A percentile compares a stretch with the other conserved stretches of the same genome.
Conservation (phyloP, 495 filamentous ascomycete species). For the Chaetomium fimeti region DNA sequence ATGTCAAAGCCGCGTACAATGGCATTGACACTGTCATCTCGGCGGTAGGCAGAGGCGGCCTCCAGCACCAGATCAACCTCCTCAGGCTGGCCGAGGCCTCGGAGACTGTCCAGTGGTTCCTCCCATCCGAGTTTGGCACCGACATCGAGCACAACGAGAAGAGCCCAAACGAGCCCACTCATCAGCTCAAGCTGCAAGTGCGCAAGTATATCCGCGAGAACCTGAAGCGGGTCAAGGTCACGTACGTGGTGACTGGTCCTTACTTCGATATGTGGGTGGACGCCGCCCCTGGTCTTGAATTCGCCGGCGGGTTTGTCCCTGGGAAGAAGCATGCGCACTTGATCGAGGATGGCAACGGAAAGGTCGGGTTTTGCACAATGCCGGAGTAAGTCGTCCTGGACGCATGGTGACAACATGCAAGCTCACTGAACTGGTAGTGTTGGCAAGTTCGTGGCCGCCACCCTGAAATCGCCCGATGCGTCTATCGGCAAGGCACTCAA, state of each 20-base stretch:
- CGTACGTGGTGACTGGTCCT: constrained; percentile 69
- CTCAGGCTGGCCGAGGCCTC: constrained; percentile 58
- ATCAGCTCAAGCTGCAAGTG: constrained; percentile 68
- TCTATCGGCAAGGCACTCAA: constrained; percentile 57
- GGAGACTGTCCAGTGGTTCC: constrained; percentile 60
- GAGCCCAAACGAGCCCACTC: constrained; percentile 61
- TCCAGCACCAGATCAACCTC: constrained; percentile 58
- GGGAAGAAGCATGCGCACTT: constrained; percentile 57
- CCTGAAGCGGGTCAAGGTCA: constrained; percentile 55
- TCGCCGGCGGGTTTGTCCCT: constrained; percentile 56
- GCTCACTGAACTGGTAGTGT: constrained; percentile 48
- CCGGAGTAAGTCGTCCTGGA: constrained; percentile 54
- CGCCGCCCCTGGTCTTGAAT: constrained; percentile 33
- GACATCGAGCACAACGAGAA: constrained; percentile 63
- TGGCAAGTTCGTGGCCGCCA: constrained; percentile 60
- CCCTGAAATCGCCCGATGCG: constrained; percentile 55
- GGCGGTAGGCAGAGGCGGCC: constrained; percentile 58
- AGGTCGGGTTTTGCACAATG: constrained; percentile 65
- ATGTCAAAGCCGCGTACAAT: constrained; percentile 54
- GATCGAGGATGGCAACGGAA: constrained; percentile 54
- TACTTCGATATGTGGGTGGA: constrained; percentile 66
- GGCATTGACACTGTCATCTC: constrained; percentile 67
- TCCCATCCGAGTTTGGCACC: constrained; percentile 72
- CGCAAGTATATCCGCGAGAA: constrained; percentile 56
- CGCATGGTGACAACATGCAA: not conserved